Base-by-base conservation (phyloP, 1,284 basidiomycete species). In the Ganoderma boninense region DNA sequence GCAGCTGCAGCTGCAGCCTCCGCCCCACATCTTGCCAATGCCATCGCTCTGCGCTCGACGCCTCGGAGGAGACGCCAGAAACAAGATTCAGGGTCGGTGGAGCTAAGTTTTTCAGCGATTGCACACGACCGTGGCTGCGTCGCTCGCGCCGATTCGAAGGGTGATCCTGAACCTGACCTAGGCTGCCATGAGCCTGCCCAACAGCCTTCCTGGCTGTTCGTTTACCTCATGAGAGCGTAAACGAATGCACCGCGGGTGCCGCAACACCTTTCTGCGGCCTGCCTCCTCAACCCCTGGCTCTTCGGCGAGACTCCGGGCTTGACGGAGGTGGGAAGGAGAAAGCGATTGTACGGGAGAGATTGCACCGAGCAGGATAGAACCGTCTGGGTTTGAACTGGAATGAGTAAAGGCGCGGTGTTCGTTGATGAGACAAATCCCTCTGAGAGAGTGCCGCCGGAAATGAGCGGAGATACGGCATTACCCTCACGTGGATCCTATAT, bases 161-260 rank as follows among this genome's bases (percentile, higher is more conserved):
- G 43, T 20, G 35, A 38, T 4, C 38, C 38, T 59, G 49, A 52
- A 52, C 40, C 57, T 60, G 46, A 66, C 67, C 67, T 64, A 70
- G 64, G 42, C 38, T 42, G 62, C 54, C 69, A 70, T 46, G 69
- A 70, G 65, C 65, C 52, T 62, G 35, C 43, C 54, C 14, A 23
- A 42, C 60, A 13, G 18, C 40, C n/a, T 43, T 62, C 60, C 26
- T 40, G 61, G 44, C 43, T n/a, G 29, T 43, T n/a, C 56, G 29
- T 42, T 65, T 68, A 67, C 64, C 69, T 65, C 62, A 69, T 35
- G 46, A 67, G 32, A 26, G 40, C 40, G 67, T 67, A 66, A 67
- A 54, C 16, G 40, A 62, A 62, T 40, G 26, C 14, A 57, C 6
- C 40, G 40, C 42, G 40, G 23, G 60, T 26, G 43, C 40, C 60